phyloP scores from a whole-genome alignment of 2,329 filamentous ascomycete species.

The Cercospora sp. region DNA sequence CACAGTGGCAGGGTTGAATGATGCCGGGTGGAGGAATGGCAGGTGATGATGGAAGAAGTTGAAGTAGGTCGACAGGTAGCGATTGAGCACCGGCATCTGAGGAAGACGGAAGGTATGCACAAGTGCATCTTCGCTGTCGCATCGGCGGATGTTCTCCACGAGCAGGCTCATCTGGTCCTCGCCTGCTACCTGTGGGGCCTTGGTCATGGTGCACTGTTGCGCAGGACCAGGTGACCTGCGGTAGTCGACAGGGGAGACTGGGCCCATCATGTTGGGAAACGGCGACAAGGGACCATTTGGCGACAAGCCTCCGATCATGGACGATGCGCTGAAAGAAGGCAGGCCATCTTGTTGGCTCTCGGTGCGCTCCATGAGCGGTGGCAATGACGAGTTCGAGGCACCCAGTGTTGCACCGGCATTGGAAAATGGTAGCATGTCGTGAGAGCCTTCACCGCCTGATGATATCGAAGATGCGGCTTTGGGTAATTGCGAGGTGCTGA shows the following conservation, averaged over 20 bases:
- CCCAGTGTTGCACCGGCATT: slow-evolving; percentile 28
- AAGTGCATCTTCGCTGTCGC: slow-evolving; percentile 78
- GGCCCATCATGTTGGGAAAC: slow-evolving; percentile 66
- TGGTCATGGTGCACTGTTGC: slow-evolving; percentile 63
- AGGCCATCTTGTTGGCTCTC: slow-evolving; percentile 46
- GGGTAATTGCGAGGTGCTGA: slow-evolving; percentile 56
- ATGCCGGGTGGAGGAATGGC: slow-evolving; percentile 90
- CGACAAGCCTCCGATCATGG: slow-evolving; percentile 66
- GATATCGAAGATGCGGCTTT: slow-evolving; percentile 71
- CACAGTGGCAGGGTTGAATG: slow-evolving; percentile 77
- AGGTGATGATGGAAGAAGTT: slow-evolving; percentile 95
- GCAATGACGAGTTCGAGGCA: slow-evolving; percentile 51
- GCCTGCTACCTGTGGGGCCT: slow-evolving; percentile 75
- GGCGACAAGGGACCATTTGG: slow-evolving; percentile 75
- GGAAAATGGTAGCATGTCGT: slow-evolving; percentile 55
- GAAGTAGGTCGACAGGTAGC: slow-evolving; percentile 94
- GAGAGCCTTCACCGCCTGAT: slow-evolving; percentile 43
- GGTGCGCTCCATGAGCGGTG: slow-evolving; percentile 62
- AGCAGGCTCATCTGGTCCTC: slow-evolving; percentile 86
- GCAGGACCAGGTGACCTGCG: slow-evolving; percentile 68
- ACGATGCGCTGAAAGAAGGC: slow-evolving; percentile 64
- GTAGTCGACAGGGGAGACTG: slow-evolving; percentile 68
- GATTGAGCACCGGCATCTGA: slow-evolving; percentile 75
- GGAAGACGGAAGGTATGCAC: slow-evolving; percentile 89
- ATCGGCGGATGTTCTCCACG: slow-evolving; percentile 78